Evolutionary conservation across 768 basidiomycete species (phyloP), one percentile per base, ranked within the genome.

Genomic region (Tephrocybe sp.): DNA sequence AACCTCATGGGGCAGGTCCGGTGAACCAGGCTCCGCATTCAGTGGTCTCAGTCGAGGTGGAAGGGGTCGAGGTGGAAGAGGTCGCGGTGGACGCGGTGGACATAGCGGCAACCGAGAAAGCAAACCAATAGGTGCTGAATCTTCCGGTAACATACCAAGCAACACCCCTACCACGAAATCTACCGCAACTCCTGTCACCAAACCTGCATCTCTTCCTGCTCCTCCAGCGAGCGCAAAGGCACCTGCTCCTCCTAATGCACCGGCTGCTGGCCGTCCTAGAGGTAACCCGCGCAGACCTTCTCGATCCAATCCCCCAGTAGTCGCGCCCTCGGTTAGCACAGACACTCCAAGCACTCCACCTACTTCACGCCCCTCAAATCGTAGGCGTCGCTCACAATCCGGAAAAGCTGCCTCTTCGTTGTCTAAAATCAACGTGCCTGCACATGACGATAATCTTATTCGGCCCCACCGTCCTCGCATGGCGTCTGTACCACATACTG

Each of bases 341-440:
- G 55, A 59, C 36, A 43, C 45, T 48, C 40, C 53, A 31, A 37
- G 45, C 47, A 44, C 47, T 22, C 45, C 63, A 15, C 50, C 60
- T 1, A 62, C 75, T 9, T 61, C 77, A 40, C 76, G 73, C 38
- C 65, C 74, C 13, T 54, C 73, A 15, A 70, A 73, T 53, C 78
- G 78, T 37, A 75, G 80, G 39, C 76, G 73, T 56, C 78, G 80
- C 34, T 71, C 79, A 42, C 75, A 75, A 48, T 62, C 65, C 33
- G 56, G 63, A 46, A 73, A 70, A 56, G 52, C 53, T 47, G 56
- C 54, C 23, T 40, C 54, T 4, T 55, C 58, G 25, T 52, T 58
- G 10, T 59, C 68, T 22, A 71, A 69, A 51, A 66, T 68, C 37
- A 62, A 64, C 13, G 61, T 67, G 21, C 64, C 68, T 41, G 49